Conservation (phyloP, 2,329 filamentous ascomycete species). For the Arthrinium phaeospermum region DNA sequence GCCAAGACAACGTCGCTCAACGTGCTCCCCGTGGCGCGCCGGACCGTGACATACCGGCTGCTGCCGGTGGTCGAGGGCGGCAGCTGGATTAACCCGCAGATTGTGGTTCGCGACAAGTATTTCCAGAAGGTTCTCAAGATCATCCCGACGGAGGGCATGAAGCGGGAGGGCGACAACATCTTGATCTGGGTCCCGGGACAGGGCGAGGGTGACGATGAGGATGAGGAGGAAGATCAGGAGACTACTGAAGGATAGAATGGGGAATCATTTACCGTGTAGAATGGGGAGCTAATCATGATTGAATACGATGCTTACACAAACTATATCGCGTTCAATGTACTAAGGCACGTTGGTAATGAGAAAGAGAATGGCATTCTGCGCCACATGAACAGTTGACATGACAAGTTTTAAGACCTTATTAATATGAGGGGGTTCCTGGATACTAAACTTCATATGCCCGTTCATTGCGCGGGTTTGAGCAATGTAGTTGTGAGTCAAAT, state of each 20-base stretch:
- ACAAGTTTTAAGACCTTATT: not conserved
- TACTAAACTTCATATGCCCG: no score
- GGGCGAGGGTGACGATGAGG: not conserved
- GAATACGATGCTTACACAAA: not conserved
- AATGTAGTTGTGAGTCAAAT: not conserved
- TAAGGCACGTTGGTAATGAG: not conserved
- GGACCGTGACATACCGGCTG: slow-evolving; percentile 75
- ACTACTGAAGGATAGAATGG: not conserved
- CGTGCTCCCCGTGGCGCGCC: slow-evolving; percentile 80
- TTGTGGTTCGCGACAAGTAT: slow-evolving; percentile 86
- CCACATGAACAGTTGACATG: slow-evolving; percentile 1
- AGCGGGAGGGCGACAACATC: slow-evolving; percentile 67
- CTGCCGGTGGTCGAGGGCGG: slow-evolving; percentile 63
- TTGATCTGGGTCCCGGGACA: slow-evolving; percentile 63
- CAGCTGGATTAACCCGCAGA: slow-evolving; percentile 71
- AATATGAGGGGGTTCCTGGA: not conserved
- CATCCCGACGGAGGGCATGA: slow-evolving; percentile 77
- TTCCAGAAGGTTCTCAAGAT: slow-evolving; percentile 90
- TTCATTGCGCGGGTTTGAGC: not conserved
- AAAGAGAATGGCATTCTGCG: not conserved
- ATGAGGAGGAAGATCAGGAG: not conserved
- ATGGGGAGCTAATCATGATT: not conserved
- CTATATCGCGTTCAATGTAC: not conserved
- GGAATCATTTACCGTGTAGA: not conserved
- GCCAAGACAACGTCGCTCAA: slow-evolving; percentile 81